phyloP scores from a whole-genome alignment of 208 protist genomes.

The Phytomonas sp. region DNA sequence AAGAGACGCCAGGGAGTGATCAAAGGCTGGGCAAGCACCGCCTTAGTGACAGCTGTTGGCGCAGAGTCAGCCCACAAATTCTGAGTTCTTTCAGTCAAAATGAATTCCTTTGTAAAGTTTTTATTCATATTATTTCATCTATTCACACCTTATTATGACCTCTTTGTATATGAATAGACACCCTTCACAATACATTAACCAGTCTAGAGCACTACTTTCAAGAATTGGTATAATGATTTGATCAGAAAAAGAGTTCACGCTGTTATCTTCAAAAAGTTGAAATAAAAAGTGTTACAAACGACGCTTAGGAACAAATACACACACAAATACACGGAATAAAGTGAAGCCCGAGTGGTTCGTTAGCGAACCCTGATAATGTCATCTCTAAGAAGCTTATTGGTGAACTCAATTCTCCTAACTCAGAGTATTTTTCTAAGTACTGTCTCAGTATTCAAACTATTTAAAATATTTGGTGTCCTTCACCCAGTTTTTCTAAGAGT shows the following conservation, averaged over 20 bases:
- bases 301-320: background rate
- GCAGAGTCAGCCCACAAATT: conserved; percentile 1
- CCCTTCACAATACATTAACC: background rate
- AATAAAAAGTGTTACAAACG: background rate
- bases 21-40: background rate
- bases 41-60: background rate
- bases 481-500: conserved; percentile 31
- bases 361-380: background rate
- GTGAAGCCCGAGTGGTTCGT: background rate
- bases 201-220: background rate
- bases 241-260: background rate
- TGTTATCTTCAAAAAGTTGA: background rate
- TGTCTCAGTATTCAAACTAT: background rate
- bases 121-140: background rate
- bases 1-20: background rate
- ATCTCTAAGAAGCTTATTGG: background rate
- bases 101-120: background rate
- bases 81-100: background rate
- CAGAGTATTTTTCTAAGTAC: background rate
- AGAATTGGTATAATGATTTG: background rate
- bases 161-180: background rate
- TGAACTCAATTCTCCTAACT: background rate
- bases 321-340: background rate
- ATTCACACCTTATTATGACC: background rate
- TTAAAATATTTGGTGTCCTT: background rate